Evolutionary conservation across 257 asterid genomes (phyloP), one percentile per base, ranked within the genome.

Genomic region (Jasminum sambac): DNA sequence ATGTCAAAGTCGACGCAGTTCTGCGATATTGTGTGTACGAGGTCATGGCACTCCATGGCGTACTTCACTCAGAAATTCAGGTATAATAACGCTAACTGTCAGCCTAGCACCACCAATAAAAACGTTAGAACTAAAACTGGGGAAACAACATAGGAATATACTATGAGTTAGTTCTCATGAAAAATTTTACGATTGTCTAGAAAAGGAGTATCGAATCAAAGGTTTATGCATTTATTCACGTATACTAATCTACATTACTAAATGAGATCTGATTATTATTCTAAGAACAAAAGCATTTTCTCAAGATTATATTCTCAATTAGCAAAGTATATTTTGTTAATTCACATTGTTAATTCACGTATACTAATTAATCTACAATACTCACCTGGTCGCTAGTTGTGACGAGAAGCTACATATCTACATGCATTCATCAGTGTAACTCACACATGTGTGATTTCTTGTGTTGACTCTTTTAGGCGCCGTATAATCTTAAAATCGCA

Each of bases 31-130:
- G 93, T 48, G 91, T 88, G 1, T 87, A 85, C 63, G 93, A 89
- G 72, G 91, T 89, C 60, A 84, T 87, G 91, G 91, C 96, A 48
- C 83, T 89, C 58, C 96, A 87, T 67, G 88, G 96, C n/a, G 87
- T 89, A 17, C 86, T 87, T 55, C 94, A 87, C 82, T 84, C 94
- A 34, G 89, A 87, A 82, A 87, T 89, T 80, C 87, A 85, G 96
- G 96, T 86, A 19, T 11, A 52, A 19, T 8, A 17, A 52, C 2
- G 12, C 61, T 7, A 6, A 52, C 26, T 21, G 6, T 8, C 2
- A 11, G 5, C 61, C 25, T 8, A 23, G 2, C 61, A 12, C 61
- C 2, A 19, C 30, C 21, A 19, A 48, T 19, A 14, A 44, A 16
- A 14, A 44, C n/a, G 55, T 48, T n/a, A n/a, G 17, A 21, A 52